phyloP scores from a whole-genome alignment of 768 basidiomycete species.

The Suillus placidus region DNA sequence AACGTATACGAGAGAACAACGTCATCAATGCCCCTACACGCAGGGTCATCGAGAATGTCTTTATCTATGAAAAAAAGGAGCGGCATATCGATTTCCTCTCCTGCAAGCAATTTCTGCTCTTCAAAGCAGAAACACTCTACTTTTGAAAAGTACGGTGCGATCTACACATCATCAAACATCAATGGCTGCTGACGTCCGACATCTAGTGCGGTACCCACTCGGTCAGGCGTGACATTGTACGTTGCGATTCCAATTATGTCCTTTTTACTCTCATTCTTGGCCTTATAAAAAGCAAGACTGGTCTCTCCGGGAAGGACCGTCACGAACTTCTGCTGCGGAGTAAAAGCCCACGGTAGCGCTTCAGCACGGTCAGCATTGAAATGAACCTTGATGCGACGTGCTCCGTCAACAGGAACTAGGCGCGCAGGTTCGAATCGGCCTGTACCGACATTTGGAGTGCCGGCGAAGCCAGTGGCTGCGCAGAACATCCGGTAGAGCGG shows the following conservation, averaged over 20 bases:
- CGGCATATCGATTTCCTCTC: constrained; percentile 98
- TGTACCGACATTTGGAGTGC: constrained; percentile 89
- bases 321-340: constrained; percentile 87
- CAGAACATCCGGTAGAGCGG: constrained; percentile 98
- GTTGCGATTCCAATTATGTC: constrained; percentile 99
- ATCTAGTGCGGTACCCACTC: constrained; percentile 53
- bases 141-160: constrained; percentile 98
- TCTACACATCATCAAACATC: constrained; percentile 44
- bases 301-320: constrained; percentile 94
- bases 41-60: constrained; percentile 91
- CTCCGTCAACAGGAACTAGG: constrained; percentile 70
- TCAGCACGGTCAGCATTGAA: constrained; percentile 95
- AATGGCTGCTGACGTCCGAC: not conserved
- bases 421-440: constrained; percentile 84
- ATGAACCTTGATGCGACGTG: constrained; percentile 84
- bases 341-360: constrained; percentile 90
- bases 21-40: constrained; percentile 85
- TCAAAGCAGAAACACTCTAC: constrained; percentile 99
- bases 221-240: constrained; percentile 98
- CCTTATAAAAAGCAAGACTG: constrained; percentile 93
- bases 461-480: constrained; percentile 94
- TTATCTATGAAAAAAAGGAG: constrained; percentile 99
- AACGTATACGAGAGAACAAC: constrained; percentile 97
- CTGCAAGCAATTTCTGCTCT: constrained; percentile 92
- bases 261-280: constrained; percentile 78